A percentile compares a stretch with the other conserved stretches of the same genome.
These are phyloP conservation scores for Stagonosporopsis chrysanthemi DNA, from an alignment of 2,329 filamentous ascomycete genomes.

Conservation along the genomic window DNA sequence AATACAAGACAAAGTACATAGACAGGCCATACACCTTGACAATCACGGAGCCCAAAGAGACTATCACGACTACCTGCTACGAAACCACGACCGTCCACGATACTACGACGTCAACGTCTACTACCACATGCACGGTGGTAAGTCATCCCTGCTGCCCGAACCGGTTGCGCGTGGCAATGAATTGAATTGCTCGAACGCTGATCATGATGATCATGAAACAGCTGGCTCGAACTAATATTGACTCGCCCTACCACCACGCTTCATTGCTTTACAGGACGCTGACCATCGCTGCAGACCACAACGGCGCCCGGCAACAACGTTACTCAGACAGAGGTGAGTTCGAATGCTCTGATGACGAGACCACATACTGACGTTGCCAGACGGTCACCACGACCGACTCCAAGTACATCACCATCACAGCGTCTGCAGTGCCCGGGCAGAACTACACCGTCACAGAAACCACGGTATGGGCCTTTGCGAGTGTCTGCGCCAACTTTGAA, in stretches of 20 bases:
- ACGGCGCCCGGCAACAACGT: constrained; percentile 12
- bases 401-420: constrained; percentile 9
- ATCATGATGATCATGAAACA: neutral
- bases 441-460: constrained; percentile 11
- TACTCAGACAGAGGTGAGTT: constrained; percentile 7
- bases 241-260: neutral
- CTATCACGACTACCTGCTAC: constrained; percentile 13
- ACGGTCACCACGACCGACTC: constrained; percentile 1
- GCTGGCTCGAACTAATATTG: neutral
- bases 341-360: too few relatives aligned
- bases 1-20: neutral
- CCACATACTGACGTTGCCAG: neutral
- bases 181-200: neutral
- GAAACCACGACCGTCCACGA: constrained; percentile 13
- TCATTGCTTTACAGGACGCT: neutral
- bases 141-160: neutral
- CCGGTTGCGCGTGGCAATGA: neutral
- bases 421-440: constrained; percentile 9
- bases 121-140: constrained; percentile 16
- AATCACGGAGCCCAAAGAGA: constrained; percentile 1
- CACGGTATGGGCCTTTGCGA: constrained; percentile 1
- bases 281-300: neutral
- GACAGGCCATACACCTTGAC: constrained; percentile 2
- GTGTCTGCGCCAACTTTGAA: too few relatives aligned
- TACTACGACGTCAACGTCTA: constrained; percentile 10